Conservation (phyloP, 208 protist genomes). For the Herpetomonas tarakana region DNA sequence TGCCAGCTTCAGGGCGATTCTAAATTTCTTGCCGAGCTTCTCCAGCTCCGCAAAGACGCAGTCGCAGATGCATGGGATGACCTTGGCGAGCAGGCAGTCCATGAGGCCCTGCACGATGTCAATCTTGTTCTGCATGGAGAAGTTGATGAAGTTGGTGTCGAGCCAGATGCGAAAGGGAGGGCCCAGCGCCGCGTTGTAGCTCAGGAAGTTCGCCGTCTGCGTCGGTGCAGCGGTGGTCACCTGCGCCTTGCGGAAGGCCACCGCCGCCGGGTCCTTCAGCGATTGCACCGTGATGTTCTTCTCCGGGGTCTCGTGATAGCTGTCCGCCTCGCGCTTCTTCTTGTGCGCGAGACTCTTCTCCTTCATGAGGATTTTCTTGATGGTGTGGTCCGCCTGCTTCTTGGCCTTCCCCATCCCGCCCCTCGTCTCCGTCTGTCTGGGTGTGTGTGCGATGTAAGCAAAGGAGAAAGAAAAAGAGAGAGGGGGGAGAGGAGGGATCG, state of each 20-base stretch:
- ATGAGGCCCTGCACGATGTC: slow-evolving; percentile 98
- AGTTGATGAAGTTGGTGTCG: slow-evolving; percentile 99
- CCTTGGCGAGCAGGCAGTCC: slow-evolving; percentile 99
- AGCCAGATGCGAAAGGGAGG: slow-evolving; percentile 99
- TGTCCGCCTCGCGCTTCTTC: slow-evolving; percentile 87
- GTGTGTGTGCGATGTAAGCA: background rate
- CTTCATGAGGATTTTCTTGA: slow-evolving; percentile 92
- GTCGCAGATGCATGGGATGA: slow-evolving; percentile 97
- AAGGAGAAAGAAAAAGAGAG: slow-evolving; percentile 10
- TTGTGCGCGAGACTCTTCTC: slow-evolving; percentile 80
- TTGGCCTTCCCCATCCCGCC: slow-evolving; percentile 77
- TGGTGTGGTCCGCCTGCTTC: slow-evolving; percentile 58
- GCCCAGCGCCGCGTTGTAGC: slow-evolving; percentile 96
- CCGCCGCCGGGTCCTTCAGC: slow-evolving; percentile 65
- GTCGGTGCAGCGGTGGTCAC: slow-evolving; percentile 58
- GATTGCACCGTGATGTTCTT: slow-evolving; percentile 30
- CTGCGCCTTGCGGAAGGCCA: slow-evolving; percentile 55
- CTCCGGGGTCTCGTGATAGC: slow-evolving; percentile 43
- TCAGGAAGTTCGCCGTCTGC: slow-evolving; percentile 95
- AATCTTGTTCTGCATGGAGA: slow-evolving; percentile 99
- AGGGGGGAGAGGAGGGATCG: slow-evolving; percentile 10
- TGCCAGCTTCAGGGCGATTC: slow-evolving; percentile 91
- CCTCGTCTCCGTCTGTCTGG: background rate
- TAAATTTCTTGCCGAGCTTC: slow-evolving; percentile 97
- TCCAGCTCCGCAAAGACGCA: slow-evolving; percentile 99